These are phyloP conservation scores for Isabelozyma heimii DNA, from an alignment of 805 yeast genomes.

Conservation along the genomic window DNA sequence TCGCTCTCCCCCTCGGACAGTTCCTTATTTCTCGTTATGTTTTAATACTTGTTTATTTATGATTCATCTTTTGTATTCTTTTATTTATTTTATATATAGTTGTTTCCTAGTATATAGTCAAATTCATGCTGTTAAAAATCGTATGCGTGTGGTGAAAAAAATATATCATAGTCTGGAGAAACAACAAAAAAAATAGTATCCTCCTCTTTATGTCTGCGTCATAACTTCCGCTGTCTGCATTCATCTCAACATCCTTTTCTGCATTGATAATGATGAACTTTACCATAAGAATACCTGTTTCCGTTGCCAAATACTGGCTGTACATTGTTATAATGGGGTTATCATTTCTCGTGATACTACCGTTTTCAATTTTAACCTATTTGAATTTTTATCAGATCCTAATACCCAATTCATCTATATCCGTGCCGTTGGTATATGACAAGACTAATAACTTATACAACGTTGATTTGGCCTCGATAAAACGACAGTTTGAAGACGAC, in stretches of 20 bases:
- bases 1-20: background rate
- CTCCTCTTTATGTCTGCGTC: no score
- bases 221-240: background rate
- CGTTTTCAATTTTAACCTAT: slow-evolving; percentile 35
- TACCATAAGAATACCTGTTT: slow-evolving; percentile 11
- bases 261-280: background rate
- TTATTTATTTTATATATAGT: background rate
- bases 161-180: background rate
- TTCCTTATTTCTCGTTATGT: background rate
- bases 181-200: no score
- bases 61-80: background rate
- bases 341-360: slow-evolving; percentile 27
- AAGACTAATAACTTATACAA: background rate
- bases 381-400: slow-evolving; percentile 30
- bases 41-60: background rate
- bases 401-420: slow-evolving; percentile 22
- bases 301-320: slow-evolving; percentile 20
- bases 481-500: background rate
- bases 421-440: slow-evolving; percentile 12
- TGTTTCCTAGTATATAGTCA: background rate
- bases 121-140: background rate
- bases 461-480: background rate
- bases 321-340: slow-evolving; percentile 18
- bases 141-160: background rate
- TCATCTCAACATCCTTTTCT: background rate